phyloP scores from a whole-genome alignment of 2,329 filamentous ascomycete species.

The Pseudocercospora ulei region DNA sequence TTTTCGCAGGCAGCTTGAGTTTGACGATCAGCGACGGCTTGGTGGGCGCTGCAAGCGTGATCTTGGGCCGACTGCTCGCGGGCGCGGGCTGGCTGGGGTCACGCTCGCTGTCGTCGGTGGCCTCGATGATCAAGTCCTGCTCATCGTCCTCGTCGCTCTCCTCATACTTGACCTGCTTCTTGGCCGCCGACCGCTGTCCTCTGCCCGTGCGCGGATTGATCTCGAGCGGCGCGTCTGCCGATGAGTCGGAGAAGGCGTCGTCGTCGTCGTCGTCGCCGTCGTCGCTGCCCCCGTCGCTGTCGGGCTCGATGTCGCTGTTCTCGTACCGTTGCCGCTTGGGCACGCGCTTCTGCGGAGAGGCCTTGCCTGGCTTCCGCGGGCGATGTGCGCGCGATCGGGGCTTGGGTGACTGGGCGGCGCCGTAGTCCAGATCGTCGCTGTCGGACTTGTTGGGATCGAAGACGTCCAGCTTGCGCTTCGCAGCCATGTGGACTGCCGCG shows the following conservation, averaged over 20 bases:
- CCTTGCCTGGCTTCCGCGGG: constrained; percentile 26
- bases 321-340: constrained; percentile 35
- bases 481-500: constrained; percentile 12
- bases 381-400: constrained; percentile 23
- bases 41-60: constrained; percentile 11
- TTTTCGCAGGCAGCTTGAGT: constrained; percentile 33
- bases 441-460: constrained; percentile 35
- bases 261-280: constrained; percentile 38
- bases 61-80: constrained; percentile 12
- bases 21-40: constrained; percentile 35
- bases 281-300: constrained; percentile 35
- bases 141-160: constrained; percentile 44
- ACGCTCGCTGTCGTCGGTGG: constrained; percentile 36
- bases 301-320: constrained; percentile 41
- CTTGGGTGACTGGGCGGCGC: constrained; percentile 19
- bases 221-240: constrained; percentile 44
- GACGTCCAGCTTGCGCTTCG: constrained; percentile 35
- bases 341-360: constrained; percentile 22
- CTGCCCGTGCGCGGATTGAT: constrained; percentile 49
- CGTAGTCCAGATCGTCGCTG: constrained; percentile 35
- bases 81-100: constrained; percentile 21
- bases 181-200: constrained; percentile 47
- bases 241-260: constrained; percentile 38
- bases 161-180: constrained; percentile 48
- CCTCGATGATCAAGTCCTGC: constrained; percentile 32